Evolutionary conservation across 495 filamentous ascomycete genomes (phyloP).

Genomic region (Hyaloscypha variabilis): DNA sequence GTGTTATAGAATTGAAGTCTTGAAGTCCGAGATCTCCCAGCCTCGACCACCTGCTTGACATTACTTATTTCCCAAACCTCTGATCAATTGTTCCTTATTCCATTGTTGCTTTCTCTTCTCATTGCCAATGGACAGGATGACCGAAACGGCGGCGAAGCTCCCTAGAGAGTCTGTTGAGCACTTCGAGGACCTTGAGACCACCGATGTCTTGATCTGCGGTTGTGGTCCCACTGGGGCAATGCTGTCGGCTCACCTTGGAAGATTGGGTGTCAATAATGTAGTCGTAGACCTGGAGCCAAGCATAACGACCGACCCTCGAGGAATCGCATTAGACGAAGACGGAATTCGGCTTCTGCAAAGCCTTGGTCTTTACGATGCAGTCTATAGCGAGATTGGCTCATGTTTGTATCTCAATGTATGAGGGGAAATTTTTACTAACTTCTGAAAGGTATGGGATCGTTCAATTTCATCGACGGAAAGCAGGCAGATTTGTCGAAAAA

Average conservation of each 20-base stretch:
- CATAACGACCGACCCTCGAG: constrained; percentile 53
- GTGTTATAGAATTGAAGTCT: too few species aligned
- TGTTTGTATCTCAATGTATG: constrained; percentile 20
- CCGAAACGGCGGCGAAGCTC: too few species aligned
- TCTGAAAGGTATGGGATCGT: too few species aligned
- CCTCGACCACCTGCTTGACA: too few species aligned
- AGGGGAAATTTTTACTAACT: neutral
- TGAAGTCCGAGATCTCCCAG: too few species aligned
- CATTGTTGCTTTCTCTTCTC: too few species aligned
- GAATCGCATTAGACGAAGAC: constrained; percentile 53
- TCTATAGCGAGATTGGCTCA: constrained; percentile 38
- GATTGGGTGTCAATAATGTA: constrained; percentile 23
- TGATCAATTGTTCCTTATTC: too few species aligned
- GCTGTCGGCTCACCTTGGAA: constrained; percentile 40
- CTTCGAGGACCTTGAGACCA: constrained; percentile 14
- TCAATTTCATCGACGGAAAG: too few species aligned
- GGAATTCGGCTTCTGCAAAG: constrained; percentile 49
- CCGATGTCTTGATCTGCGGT: constrained; percentile 44
- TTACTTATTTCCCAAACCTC: too few species aligned
- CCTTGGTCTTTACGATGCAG: constrained; percentile 43
- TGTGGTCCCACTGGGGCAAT: constrained; percentile 43
- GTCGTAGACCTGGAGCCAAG: constrained; percentile 29
- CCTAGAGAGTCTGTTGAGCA: too few species aligned
- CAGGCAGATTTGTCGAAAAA: too few species aligned
- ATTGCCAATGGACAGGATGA: too few species aligned